These are phyloP conservation scores for Hypoxylon perforatum DNA, from an alignment of 495 filamentous ascomycete species.

Conservation along the genomic window DNA sequence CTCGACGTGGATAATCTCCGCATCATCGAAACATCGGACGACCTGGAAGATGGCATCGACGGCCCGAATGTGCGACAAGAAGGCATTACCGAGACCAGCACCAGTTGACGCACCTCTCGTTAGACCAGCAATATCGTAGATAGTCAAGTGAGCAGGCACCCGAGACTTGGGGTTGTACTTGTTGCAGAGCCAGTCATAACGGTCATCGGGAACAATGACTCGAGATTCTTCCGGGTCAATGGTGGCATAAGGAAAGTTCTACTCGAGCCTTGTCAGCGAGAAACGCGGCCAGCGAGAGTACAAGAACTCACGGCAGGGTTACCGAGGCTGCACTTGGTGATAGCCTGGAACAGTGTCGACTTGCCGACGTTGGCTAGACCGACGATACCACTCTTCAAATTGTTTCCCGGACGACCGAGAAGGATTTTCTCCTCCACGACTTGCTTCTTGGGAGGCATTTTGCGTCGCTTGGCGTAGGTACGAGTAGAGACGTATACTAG, in stretches of 20 bases:
- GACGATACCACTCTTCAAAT: constrained; percentile 99
- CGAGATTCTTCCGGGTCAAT: constrained; percentile 99
- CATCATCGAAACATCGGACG: constrained; percentile 98
- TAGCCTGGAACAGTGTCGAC: constrained; percentile 99
- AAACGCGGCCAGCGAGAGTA: constrained; percentile 19
- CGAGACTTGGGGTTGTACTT: constrained; percentile 97
- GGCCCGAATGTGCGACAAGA: constrained; percentile 98
- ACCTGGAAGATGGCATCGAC: constrained; percentile 99
- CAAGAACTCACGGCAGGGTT: constrained; percentile 84
- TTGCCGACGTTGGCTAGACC: constrained; percentile 99
- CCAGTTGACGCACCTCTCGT: constrained; percentile 97
- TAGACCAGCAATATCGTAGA: constrained; percentile 99
- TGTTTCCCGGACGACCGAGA: constrained; percentile 96
- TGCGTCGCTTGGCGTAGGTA: constrained; percentile 64
- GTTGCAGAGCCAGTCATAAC: constrained; percentile 93
- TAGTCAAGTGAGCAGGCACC: constrained; percentile 96
- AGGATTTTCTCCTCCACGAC: constrained; percentile 81
- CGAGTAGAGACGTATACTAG: constrained; percentile 58
- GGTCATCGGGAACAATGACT: constrained; percentile 95
- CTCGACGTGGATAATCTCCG: constrained; percentile 99
- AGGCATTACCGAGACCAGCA: constrained; percentile 96
- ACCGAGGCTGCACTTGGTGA: constrained; percentile 96
- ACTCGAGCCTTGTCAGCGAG: constrained; percentile 30
- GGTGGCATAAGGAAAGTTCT: constrained; percentile 99
- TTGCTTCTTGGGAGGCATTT: constrained; percentile 82